A percentile compares a stretch with the other conserved stretches of the same genome.
These are phyloP conservation scores for Umbelopsis sp. DNA, from an alignment of 192 early-diverging fungal genomes.

Conservation along the genomic window DNA sequence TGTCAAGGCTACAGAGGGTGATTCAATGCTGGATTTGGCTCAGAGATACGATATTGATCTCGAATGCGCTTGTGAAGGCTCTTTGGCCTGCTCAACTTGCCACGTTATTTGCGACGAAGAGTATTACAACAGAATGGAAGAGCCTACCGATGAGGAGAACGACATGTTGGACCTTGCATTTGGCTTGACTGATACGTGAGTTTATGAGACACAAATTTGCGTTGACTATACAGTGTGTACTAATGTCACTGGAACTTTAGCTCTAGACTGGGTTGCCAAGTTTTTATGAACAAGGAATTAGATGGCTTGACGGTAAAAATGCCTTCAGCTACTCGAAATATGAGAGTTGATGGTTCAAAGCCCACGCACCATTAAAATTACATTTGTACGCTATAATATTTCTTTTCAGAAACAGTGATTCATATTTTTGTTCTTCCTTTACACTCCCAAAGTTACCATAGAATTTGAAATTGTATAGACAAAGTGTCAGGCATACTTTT, in stretches of 20 bases:
- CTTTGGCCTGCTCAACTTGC: constrained; percentile 93
- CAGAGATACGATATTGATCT: constrained; percentile 91
- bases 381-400: background rate
- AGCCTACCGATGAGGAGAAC: constrained; percentile 96
- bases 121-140: constrained; percentile 83
- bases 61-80: constrained; percentile 97
- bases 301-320: constrained; percentile 88
- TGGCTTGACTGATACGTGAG: constrained; percentile 93
- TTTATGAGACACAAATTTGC: background rate
- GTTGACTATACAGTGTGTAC: background rate
- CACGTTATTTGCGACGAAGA: constrained; percentile 87
- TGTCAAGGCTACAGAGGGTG: constrained; percentile 80
- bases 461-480: constrained; percentile 17
- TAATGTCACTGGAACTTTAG: constrained; percentile 35
- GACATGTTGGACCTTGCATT: constrained; percentile 98
- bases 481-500: background rate
- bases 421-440: background rate
- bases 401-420: background rate
- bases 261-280: constrained; percentile 93
- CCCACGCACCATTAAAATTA: constrained; percentile 37
- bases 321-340: constrained; percentile 90
- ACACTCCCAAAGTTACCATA: background rate
- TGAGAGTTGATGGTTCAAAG: constrained; percentile 71
- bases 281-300: constrained; percentile 80
- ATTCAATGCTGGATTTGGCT: constrained; percentile 90